Evolutionary conservation across 345 rosid genomes (phyloP).

Genomic region (Noccaea bulbosa): DNA sequence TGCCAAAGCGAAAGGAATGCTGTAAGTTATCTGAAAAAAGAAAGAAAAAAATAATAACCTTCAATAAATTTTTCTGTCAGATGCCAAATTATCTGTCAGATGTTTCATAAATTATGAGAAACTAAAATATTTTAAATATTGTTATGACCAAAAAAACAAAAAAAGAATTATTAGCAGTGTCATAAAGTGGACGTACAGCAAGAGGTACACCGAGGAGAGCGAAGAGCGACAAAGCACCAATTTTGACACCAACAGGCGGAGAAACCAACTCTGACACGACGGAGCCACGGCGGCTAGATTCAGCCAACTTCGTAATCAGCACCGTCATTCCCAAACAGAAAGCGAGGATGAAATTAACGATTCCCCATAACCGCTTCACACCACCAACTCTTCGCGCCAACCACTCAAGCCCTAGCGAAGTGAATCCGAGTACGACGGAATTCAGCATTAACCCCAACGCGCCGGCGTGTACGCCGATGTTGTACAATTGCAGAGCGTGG

Average conservation of each 20-base stretch:
- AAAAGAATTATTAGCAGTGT: no score
- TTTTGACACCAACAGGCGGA: constrained; percentile 51
- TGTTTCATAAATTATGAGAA: background rate
- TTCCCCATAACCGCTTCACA: constrained; percentile 63
- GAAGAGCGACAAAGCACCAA: constrained; percentile 59
- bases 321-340: constrained; percentile 54
- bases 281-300: constrained; percentile 44
- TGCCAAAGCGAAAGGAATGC: constrained; percentile 84
- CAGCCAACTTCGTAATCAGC: constrained; percentile 60
- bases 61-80: background rate
- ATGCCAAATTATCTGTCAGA: background rate
- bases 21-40: constrained; percentile 60
- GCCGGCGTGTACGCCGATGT: constrained; percentile 69
- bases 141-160: no score
- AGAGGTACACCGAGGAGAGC: constrained; percentile 71
- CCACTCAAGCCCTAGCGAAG: constrained; percentile 53
- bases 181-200: constrained; percentile 51
- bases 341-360: constrained; percentile 64
- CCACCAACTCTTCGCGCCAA: constrained; percentile 53
- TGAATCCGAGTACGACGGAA: constrained; percentile 63
- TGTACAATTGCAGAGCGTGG: constrained; percentile 45
- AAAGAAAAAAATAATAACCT: accelerated
- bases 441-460: constrained; percentile 73
- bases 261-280: background rate
- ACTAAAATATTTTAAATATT: no score